A percentile compares a stretch with the other conserved stretches of the same genome.
phyloP scores from a whole-genome alignment of 768 basidiomycete genomes.

The Hirschioporus abietinus region DNA sequence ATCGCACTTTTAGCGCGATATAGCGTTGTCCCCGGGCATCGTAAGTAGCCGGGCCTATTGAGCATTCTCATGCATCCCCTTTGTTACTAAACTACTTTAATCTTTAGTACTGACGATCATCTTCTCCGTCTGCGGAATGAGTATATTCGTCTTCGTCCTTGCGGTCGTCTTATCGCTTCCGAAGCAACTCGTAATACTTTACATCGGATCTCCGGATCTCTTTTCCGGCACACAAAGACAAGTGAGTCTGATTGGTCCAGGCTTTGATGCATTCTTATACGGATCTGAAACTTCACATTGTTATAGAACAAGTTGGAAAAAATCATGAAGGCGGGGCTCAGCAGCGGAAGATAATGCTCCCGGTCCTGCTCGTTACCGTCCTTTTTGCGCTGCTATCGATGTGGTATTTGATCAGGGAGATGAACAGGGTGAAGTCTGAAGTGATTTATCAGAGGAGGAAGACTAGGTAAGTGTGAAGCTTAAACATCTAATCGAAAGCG shows the following conservation, averaged over 20 bases:
- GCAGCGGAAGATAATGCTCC: slow-evolving; percentile 61
- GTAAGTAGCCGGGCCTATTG: slow-evolving; percentile 34
- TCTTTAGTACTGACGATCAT: slow-evolving; percentile 75
- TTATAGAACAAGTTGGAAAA: background rate
- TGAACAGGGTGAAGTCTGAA: slow-evolving; percentile 60
- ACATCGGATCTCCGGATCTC: slow-evolving; percentile 81
- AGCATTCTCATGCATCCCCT: too few species aligned
- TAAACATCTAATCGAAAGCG: too few species aligned
- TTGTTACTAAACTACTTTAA: slow-evolving; percentile 2
- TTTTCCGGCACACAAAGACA: slow-evolving; percentile 47
- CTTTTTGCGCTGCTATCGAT: slow-evolving; percentile 70
- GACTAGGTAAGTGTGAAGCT: slow-evolving; percentile 49
- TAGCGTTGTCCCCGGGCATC: slow-evolving; percentile 84
- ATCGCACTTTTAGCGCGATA: slow-evolving; percentile 72
- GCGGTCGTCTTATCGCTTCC: slow-evolving; percentile 85
- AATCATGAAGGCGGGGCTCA: slow-evolving; percentile 32
- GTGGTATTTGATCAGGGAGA: slow-evolving; percentile 77
- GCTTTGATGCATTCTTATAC: too few species aligned
- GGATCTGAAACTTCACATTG: too few species aligned
- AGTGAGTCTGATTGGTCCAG: slow-evolving; percentile 15
- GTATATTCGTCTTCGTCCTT: slow-evolving; percentile 65
- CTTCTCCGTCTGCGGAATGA: slow-evolving; percentile 87
- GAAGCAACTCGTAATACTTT: slow-evolving; percentile 90
- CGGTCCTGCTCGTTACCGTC: slow-evolving; percentile 61
- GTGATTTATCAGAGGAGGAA: slow-evolving; percentile 68